Conservation (phyloP, 257 asterid genomes). For the Plantago ovata region DNA sequence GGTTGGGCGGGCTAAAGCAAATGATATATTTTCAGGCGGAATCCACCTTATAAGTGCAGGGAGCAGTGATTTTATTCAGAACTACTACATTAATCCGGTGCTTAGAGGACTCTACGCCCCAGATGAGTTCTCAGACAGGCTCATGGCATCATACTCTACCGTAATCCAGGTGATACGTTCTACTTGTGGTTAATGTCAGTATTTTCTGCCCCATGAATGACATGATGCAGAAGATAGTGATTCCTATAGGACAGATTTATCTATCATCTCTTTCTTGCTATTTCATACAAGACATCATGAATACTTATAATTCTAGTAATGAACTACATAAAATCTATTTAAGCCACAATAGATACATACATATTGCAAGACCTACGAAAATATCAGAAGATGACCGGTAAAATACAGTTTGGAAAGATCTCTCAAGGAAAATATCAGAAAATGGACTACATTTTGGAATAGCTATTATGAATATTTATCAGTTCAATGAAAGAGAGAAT, state of each 20-base stretch:
- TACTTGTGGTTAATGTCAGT: neutral
- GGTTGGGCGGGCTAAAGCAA: slow-evolving; percentile 52
- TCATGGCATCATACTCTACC: slow-evolving; percentile 50
- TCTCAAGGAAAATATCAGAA: neutral
- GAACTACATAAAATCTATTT: neutral
- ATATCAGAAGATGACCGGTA: too few species aligned
- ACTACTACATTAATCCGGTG: slow-evolving; percentile 62
- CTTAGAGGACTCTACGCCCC: slow-evolving; percentile 43
- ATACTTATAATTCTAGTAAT: neutral
- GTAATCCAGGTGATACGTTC: slow-evolving; percentile 41
- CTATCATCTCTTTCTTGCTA: too few species aligned
- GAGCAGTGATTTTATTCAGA: slow-evolving; percentile 81
- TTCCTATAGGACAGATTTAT: too few species aligned
- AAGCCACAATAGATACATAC: too few species aligned
- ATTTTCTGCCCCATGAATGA: neutral
- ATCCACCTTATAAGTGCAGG: slow-evolving; percentile 78
- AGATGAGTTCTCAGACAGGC: slow-evolving; percentile 58
- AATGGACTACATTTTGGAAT: neutral
- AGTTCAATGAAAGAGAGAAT: neutral
- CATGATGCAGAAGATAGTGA: too few species aligned
- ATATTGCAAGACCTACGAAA: too few species aligned
- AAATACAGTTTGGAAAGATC: too few species aligned
- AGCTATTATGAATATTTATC: neutral
- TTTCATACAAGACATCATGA: too few species aligned
- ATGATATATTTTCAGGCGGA: slow-evolving; percentile 54